These are phyloP conservation scores for Podosphaera fusca DNA, from an alignment of 2,329 filamentous ascomycete genomes.

Conservation along the genomic window DNA sequence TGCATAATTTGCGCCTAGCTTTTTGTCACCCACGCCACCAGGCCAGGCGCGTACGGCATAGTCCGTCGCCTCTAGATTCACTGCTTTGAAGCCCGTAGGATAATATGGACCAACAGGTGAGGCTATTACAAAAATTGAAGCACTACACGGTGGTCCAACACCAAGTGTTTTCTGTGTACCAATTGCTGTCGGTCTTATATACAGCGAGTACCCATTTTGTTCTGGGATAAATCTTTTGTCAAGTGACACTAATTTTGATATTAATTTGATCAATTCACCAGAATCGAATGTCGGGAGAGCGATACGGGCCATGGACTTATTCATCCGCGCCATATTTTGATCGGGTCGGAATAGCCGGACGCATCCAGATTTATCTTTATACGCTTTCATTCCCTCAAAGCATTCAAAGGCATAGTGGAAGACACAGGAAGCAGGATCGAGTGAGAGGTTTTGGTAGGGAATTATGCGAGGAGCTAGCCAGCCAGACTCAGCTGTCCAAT, in stretches of 20 bases:
- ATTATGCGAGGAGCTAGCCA: slow-evolving; percentile 61
- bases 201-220: slow-evolving; percentile 74
- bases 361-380: slow-evolving; percentile 60
- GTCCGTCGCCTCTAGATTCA: slow-evolving; percentile 85
- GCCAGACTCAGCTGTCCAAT: slow-evolving; percentile 65
- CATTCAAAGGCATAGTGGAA: slow-evolving; percentile 97
- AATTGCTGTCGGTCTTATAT: slow-evolving; percentile 90
- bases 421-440: slow-evolving; percentile 89
- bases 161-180: slow-evolving; percentile 88
- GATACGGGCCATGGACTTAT: slow-evolving; percentile 77
- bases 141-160: slow-evolving; percentile 75
- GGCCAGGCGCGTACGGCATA: slow-evolving; percentile 96
- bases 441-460: slow-evolving; percentile 89
- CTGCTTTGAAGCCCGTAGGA: slow-evolving; percentile 92
- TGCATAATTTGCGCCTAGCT: slow-evolving; percentile 97
- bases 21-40: slow-evolving; percentile 92
- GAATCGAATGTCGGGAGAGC: slow-evolving; percentile 71
- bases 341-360: slow-evolving; percentile 82
- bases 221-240: slow-evolving; percentile 80
- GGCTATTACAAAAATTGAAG: slow-evolving; percentile 83
- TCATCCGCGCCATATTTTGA: slow-evolving; percentile 88
- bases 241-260: slow-evolving; percentile 54
- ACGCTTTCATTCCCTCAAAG: slow-evolving; percentile 99
- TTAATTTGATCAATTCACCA: slow-evolving; percentile 53
- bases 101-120: slow-evolving; percentile 96